Evolutionary conservation across 257 asterid genomes (phyloP).

Genomic region (Ajuga chamaepitys): DNA sequence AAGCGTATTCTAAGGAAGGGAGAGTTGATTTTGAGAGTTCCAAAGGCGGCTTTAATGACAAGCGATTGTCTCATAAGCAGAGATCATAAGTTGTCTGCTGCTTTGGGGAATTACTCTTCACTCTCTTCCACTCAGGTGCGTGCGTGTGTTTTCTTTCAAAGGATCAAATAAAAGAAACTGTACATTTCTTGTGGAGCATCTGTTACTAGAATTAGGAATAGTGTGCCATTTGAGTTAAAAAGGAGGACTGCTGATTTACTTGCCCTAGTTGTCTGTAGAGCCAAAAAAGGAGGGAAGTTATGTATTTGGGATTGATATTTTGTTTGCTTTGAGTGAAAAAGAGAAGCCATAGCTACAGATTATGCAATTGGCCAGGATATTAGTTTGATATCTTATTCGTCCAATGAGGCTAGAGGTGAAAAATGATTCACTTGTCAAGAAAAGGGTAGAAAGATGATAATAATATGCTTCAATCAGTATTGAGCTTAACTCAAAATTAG

Average conservation of each 20-base stretch:
- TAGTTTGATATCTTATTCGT: not conserved
- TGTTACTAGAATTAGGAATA: not conserved
- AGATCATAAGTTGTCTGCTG: slow-evolving; percentile 35
- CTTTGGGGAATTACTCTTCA: slow-evolving; percentile 31
- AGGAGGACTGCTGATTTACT: not conserved
- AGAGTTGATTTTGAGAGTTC: slow-evolving; percentile 74
- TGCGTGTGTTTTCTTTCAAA: not conserved
- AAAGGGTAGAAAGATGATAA: not conserved
- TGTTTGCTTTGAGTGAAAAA: not conserved
- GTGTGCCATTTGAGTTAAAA: not conserved
- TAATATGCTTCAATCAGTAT: not conserved
- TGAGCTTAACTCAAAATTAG: not conserved
- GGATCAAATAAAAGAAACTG: not conserved
- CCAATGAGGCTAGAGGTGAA: not conserved
- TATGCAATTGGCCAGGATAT: not conserved
- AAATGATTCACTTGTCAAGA: not conserved
- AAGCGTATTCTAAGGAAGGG: slow-evolving; percentile 63
- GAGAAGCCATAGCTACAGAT: not conserved
- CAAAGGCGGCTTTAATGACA: slow-evolving; percentile 62
- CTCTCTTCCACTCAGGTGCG: slow-evolving; percentile 30
- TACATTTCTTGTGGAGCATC: not conserved
- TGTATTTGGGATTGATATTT: not conserved
- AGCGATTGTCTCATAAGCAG: slow-evolving; percentile 39
- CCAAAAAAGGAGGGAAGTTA: not conserved
- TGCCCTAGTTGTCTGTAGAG: not conserved